Percentiles rank a stretch among this genome's conserved stretches.
Conservation (phyloP, 2,329 filamentous ascomycete species). For the Botrytis galanthina region DNA sequence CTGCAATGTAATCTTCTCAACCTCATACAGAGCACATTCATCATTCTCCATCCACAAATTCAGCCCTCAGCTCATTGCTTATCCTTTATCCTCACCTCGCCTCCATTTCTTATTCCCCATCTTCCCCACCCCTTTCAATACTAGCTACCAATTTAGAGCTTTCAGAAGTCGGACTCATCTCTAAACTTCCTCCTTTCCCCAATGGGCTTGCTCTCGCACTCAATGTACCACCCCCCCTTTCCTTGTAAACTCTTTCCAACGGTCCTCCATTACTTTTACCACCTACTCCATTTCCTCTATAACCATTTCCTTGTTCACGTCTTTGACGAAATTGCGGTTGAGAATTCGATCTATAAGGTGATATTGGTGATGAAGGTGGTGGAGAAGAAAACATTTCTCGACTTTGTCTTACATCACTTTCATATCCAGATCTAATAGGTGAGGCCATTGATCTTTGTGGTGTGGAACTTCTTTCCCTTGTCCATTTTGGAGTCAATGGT, state of each 20-base stretch:
- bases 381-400: not conserved
- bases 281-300: not conserved
- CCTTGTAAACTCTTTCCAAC: not conserved
- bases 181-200: conserved; percentile 5
- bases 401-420: not conserved
- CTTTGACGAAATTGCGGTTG: not conserved
- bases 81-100: not conserved
- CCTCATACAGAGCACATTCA: not conserved
- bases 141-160: not conserved
- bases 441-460: not conserved
- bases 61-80: not conserved
- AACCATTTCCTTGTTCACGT: not conserved
- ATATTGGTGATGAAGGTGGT: conserved; percentile 5
- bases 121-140: not conserved
- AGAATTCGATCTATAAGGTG: conserved; percentile 5
- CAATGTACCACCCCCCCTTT: not conserved
- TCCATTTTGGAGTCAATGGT: conserved; percentile 3
- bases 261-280: not conserved
- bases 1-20: not conserved
- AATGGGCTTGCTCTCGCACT: conserved; percentile 11
- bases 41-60: not conserved
- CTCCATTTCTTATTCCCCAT: not conserved
- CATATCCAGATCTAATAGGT: not conserved
- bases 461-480: conserved; percentile 11
- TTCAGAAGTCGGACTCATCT: not conserved